Evolutionary conservation across 441 rosid species (phyloP).

Genomic region (Melastoma candidum): DNA sequence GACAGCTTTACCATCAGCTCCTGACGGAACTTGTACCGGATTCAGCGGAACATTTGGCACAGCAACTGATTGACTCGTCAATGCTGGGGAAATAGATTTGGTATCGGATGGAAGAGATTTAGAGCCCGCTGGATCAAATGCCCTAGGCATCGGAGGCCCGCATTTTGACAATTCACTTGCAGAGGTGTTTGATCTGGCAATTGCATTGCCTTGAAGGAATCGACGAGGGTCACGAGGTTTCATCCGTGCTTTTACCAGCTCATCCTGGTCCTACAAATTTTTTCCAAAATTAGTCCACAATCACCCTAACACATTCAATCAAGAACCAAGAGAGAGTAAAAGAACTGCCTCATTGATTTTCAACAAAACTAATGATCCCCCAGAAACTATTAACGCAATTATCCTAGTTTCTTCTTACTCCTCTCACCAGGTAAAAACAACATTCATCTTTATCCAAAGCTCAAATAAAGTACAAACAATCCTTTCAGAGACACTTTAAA

Average conservation of each 20-base stretch:
- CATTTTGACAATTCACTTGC: constrained; percentile 48
- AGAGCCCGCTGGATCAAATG: constrained; percentile 26
- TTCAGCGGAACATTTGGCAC: constrained; percentile 32
- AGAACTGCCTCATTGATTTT: too few relatives aligned
- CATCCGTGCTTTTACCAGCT: constrained; percentile 67
- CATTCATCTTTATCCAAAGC: too few relatives aligned
- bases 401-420: too few relatives aligned
- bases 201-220: constrained; percentile 44
- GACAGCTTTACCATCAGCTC: constrained; percentile 25
- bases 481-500: too few relatives aligned
- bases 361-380: too few relatives aligned
- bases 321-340: too few relatives aligned
- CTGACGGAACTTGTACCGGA: constrained; percentile 29
- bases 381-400: too few relatives aligned
- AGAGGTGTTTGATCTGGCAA: constrained; percentile 43
- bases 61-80: constrained; percentile 24
- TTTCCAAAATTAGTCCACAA: too few relatives aligned
- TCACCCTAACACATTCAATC: too few relatives aligned
- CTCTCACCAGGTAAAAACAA: too few relatives aligned
- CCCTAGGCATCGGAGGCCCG: constrained; percentile 21
- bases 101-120: constrained; percentile 35
- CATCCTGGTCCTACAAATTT: constrained; percentile 33
- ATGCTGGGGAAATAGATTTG: constrained; percentile 50
- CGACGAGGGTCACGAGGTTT: constrained; percentile 99
- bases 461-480: too few relatives aligned